Conservation (phyloP, 176 grass and related monocot species). For the Cenchrus purpureus region DNA sequence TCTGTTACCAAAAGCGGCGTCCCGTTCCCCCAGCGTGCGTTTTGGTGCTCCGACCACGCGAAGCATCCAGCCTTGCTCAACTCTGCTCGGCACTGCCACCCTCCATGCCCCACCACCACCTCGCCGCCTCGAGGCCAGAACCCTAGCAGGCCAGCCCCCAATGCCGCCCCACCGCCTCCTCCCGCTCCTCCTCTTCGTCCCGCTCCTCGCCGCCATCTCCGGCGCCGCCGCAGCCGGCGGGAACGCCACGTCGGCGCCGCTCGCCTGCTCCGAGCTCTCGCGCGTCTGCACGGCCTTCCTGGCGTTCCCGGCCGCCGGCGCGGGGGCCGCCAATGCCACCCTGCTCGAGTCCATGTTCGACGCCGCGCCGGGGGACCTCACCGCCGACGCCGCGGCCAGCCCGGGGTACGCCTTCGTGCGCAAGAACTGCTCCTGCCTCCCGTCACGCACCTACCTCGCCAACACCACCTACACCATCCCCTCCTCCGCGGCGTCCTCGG, state of each 20-base stretch:
- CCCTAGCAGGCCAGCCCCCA: slow-evolving; percentile 39
- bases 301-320: slow-evolving; percentile 59
- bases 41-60: slow-evolving; percentile 44
- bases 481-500: slow-evolving; percentile 19
- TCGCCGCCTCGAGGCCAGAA: slow-evolving; percentile 50
- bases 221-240: not conserved
- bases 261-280: slow-evolving; percentile 77
- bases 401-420: slow-evolving; percentile 88
- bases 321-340: slow-evolving; percentile 33
- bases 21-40: slow-evolving; percentile 15
- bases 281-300: slow-evolving; percentile 97
- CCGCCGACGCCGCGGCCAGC: slow-evolving; percentile 72
- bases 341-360: slow-evolving; percentile 92
- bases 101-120: slow-evolving; percentile 43
- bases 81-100: slow-evolving; percentile 43
- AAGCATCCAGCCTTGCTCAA: slow-evolving; percentile 43
- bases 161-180: slow-evolving; percentile 44
- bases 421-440: slow-evolving; percentile 98
- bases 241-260: slow-evolving; percentile 56
- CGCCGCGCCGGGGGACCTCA: slow-evolving; percentile 69
- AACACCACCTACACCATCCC: slow-evolving; percentile 89
- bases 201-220: slow-evolving; percentile 19
- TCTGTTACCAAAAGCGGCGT: slow-evolving; percentile 35
- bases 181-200: slow-evolving; percentile 20
- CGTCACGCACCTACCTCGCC: slow-evolving; percentile 74